Percentiles rank a stretch among this genome's conserved stretches.
Conservation (phyloP, 139 green algal species). For the Tetraselmis chui region DNA sequence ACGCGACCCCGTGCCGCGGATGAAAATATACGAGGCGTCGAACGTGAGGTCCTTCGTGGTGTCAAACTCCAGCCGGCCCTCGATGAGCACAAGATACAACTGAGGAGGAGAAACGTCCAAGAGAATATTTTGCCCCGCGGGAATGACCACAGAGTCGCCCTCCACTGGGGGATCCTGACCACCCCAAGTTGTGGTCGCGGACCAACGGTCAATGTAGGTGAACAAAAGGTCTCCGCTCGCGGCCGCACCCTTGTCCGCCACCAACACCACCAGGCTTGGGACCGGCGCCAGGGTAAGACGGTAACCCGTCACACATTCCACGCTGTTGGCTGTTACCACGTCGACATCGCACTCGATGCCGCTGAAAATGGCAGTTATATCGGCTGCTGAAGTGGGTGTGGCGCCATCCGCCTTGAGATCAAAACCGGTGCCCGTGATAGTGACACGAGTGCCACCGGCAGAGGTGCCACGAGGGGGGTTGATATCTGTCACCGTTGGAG, state of each 20-base stretch:
- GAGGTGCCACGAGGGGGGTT: constrained; percentile 34
- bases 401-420: neutral
- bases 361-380: constrained; percentile 11
- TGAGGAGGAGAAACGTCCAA: constrained; percentile 45
- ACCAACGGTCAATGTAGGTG: constrained; percentile 43
- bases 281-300: neutral
- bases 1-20: constrained; percentile 7
- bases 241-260: neutral
- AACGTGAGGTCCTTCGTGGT: constrained; percentile 15
- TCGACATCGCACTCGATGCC: constrained; percentile 14
- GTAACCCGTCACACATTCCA: constrained; percentile 6
- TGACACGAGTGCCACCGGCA: constrained; percentile 39
- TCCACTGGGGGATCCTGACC: constrained; percentile 32
- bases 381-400: neutral
- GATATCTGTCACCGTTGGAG: constrained; percentile 22
- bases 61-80: constrained; percentile 54
- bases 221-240: constrained; percentile 2
- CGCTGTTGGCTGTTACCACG: neutral
- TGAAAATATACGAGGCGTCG: constrained; percentile 26
- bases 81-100: constrained; percentile 36
- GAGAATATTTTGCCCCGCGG: constrained; percentile 34
- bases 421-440: constrained; percentile 13
- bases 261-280: neutral
- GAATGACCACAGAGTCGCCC: constrained; percentile 19
- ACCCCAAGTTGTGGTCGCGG: constrained; percentile 46